Conservation (phyloP, 2,329 filamentous ascomycete genomes). For the Aspergillus pseudonomiae region DNA sequence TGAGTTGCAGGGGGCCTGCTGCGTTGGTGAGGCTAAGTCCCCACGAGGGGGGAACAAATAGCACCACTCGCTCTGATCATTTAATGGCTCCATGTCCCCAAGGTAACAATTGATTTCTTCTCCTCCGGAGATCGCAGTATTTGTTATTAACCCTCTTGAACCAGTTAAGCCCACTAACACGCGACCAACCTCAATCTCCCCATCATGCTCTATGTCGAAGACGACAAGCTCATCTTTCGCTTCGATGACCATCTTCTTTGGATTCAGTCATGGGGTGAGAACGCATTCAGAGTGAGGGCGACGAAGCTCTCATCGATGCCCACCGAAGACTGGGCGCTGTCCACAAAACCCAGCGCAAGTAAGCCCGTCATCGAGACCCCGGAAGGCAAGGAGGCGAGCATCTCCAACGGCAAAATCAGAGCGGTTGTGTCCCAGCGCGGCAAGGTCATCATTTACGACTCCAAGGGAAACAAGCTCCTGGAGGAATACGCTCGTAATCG, state of each 20-base stretch:
- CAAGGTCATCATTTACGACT: constrained; percentile 54
- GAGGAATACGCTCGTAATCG: constrained; percentile 59
- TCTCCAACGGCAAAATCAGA: constrained; percentile 54
- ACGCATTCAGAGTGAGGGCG: constrained; percentile 42
- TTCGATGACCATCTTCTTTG: constrained; percentile 44
- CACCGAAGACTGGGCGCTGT: constrained; percentile 41
- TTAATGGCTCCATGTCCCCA: background rate
- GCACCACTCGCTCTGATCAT: background rate
- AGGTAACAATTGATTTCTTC: background rate
- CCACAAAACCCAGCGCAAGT: constrained; percentile 20
- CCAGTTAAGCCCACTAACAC: background rate
- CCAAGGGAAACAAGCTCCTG: constrained; percentile 47
- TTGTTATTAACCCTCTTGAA: background rate
- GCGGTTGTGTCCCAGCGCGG: constrained; percentile 52
- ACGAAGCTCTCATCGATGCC: constrained; percentile 42
- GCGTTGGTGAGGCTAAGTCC: background rate
- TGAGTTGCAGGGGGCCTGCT: background rate
- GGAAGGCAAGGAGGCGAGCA: constrained; percentile 36
- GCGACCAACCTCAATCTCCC: background rate
- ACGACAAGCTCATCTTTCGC: constrained; percentile 37
- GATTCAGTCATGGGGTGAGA: constrained; percentile 44
- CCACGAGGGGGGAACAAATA: constrained; percentile 3
- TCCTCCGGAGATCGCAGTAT: too few relatives aligned
- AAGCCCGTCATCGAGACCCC: constrained; percentile 22
- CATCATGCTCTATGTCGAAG: constrained; percentile 39